These are phyloP conservation scores for Mortierella sp. DNA, from an alignment of 371 early-diverging fungal species.

Conservation along the genomic window DNA sequence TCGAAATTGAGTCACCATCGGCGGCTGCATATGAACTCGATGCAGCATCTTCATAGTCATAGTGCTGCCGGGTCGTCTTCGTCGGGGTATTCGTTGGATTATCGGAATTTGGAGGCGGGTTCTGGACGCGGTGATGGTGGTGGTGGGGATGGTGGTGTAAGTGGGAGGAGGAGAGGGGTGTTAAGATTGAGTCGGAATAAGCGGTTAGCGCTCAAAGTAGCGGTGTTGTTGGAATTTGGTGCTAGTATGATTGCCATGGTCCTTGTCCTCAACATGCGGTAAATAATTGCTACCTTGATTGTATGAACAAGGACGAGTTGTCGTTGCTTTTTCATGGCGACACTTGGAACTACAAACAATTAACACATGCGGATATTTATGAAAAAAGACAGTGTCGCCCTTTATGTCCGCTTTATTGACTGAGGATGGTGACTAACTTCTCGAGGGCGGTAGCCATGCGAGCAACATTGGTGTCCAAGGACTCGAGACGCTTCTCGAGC, in stretches of 20 bases:
- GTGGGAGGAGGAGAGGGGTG: not conserved
- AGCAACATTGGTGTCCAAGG: slow-evolving; percentile 51
- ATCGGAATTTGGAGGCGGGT: not conserved
- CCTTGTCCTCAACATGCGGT: slow-evolving; percentile 25
- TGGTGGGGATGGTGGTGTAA: not conserved
- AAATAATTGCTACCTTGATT: not conserved
- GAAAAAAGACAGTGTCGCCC: no score
- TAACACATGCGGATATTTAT: no score
- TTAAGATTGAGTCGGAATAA: slow-evolving; percentile 26
- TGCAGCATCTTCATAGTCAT: slow-evolving; percentile 17
- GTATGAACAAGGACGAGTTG: not conserved
- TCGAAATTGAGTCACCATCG: slow-evolving; percentile 10
- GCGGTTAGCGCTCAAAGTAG: slow-evolving; percentile 29
- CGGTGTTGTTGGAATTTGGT: slow-evolving; percentile 28
- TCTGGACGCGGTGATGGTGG: not conserved
- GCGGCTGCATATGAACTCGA: slow-evolving; percentile 18
- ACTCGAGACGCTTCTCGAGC: slow-evolving; percentile 51
- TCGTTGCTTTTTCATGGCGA: no score
- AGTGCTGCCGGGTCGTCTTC: not conserved
- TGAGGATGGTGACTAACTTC: slow-evolving; percentile 49
- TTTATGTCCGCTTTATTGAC: not conserved
- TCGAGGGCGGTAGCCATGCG: slow-evolving; percentile 57
- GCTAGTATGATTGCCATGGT: slow-evolving; percentile 45
- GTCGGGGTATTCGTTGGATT: slow-evolving; percentile 17
- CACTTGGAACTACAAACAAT: no score